Conservation (phyloP, 2,329 filamentous ascomycete genomes). For the Penicillium sp. region DNA sequence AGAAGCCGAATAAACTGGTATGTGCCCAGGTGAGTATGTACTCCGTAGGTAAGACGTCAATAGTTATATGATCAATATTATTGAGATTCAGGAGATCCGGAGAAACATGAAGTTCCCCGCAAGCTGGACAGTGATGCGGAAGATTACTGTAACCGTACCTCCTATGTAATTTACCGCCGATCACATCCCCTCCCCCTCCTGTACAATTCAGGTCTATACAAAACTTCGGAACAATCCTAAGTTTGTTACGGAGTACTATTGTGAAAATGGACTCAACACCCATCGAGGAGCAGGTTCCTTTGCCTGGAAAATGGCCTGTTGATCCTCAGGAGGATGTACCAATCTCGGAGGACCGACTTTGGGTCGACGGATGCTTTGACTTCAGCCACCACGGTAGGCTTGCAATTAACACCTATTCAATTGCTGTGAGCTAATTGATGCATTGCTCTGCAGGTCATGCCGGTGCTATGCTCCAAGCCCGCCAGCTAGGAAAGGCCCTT, state of each 20-base stretch:
- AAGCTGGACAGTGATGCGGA: neutral
- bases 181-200: slow-evolving; percentile 3
- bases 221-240: neutral
- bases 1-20: neutral
- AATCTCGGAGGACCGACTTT: slow-evolving; percentile 65
- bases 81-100: neutral
- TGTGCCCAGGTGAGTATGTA: too few species aligned
- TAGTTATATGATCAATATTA: neutral
- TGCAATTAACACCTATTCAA: slow-evolving; percentile 1
- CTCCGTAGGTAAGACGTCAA: neutral
- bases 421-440: slow-evolving; percentile 6
- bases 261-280: slow-evolving; percentile 12
- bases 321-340: slow-evolving; percentile 53
- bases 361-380: slow-evolving; percentile 98
- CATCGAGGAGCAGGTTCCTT: slow-evolving; percentile 39
- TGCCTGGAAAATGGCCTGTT: slow-evolving; percentile 54
- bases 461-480: slow-evolving; percentile 90
- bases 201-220: neutral
- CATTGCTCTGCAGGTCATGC: slow-evolving; percentile 61
- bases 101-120: slow-evolving; percentile 5
- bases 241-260: neutral
- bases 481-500: slow-evolving; percentile 78
- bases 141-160: slow-evolving; percentile 3
- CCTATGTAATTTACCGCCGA: slow-evolving; percentile 7
- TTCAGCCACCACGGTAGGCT: slow-evolving; percentile 85